phyloP scores from a whole-genome alignment of 768 basidiomycete species.

The Kwoniella dejecticola region DNA sequence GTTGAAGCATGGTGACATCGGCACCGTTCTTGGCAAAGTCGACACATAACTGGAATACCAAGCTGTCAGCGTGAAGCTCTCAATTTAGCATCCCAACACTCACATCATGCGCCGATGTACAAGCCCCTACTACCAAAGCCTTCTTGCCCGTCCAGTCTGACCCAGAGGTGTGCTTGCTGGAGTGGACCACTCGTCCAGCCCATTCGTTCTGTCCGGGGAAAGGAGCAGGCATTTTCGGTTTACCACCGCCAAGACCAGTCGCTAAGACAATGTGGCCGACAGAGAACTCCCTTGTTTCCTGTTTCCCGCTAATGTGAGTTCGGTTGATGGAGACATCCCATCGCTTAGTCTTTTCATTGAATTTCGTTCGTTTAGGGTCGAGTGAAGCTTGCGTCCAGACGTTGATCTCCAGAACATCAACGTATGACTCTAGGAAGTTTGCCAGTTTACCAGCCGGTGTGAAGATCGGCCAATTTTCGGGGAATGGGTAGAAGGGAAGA shows the following conservation, averaged over 20 bases:
- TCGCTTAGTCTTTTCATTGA: constrained; percentile 54
- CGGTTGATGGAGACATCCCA: constrained; percentile 45
- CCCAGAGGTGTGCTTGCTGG: constrained; percentile 36
- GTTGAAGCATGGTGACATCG: constrained; percentile 47
- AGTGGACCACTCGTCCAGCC: constrained; percentile 40
- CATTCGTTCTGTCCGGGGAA: constrained; percentile 42
- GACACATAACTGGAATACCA: constrained; percentile 30
- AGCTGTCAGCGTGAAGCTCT: background rate
- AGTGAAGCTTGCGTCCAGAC: constrained; percentile 61
- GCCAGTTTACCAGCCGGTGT: constrained; percentile 63
- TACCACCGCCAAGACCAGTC: constrained; percentile 62
- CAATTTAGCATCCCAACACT: constrained; percentile 9
- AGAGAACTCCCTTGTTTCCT: constrained; percentile 54
- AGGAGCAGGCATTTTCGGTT: constrained; percentile 58
- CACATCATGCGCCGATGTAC: constrained; percentile 44
- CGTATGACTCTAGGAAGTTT: constrained; percentile 70
- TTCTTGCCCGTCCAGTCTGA: constrained; percentile 47
- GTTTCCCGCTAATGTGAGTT: constrained; percentile 17
- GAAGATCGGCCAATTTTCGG: constrained; percentile 58
- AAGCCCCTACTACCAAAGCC: constrained; percentile 46
- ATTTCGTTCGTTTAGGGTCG: constrained; percentile 37
- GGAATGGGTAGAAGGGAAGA: constrained; percentile 62
- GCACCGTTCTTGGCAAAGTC: constrained; percentile 47
- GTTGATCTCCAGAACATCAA: constrained; percentile 65
- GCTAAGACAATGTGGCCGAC: constrained; percentile 63